These are phyloP conservation scores for Phlebiopsis gigantea DNA, from an alignment of 768 basidiomycete species.

Conservation along the genomic window DNA sequence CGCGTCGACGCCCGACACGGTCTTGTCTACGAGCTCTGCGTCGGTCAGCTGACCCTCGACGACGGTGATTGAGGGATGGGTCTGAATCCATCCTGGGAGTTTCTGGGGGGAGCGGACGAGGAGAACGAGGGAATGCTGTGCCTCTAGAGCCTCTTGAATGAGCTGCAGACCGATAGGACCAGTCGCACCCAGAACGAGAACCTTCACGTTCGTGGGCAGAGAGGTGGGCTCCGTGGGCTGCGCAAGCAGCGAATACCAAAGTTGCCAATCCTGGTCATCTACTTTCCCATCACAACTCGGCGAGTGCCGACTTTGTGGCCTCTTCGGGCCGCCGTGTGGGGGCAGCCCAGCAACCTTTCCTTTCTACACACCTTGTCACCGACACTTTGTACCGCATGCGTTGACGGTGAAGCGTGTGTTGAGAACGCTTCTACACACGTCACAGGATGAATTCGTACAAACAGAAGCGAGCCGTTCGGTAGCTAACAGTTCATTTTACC, in stretches of 20 bases:
- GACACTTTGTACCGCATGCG: neutral
- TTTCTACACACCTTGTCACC: neutral
- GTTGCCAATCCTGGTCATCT: neutral
- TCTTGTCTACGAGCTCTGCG: constrained; percentile 39
- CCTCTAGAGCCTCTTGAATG: constrained; percentile 47
- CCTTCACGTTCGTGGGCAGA: constrained; percentile 32
- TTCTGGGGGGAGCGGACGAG: constrained; percentile 64
- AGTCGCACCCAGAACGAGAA: constrained; percentile 69
- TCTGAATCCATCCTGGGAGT: constrained; percentile 44
- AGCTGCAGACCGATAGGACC: constrained; percentile 56
- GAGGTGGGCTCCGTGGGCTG: neutral
- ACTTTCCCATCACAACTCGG: neutral
- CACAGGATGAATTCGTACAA: neutral
- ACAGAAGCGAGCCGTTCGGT: neutral
- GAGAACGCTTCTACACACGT: neutral
- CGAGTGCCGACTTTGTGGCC: neutral
- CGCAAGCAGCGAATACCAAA: neutral
- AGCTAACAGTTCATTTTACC: neutral
- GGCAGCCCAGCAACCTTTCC: neutral
- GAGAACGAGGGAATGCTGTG: constrained; percentile 44
- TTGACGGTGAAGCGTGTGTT: neutral
- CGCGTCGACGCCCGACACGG: constrained; percentile 52
- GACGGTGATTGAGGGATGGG: constrained; percentile 41
- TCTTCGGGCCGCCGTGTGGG: neutral
- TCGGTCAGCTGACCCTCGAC: constrained; percentile 56